A percentile compares a stretch with the other conserved stretches of the same genome.
These are phyloP conservation scores for Aurinia saxatilis DNA, from an alignment of 345 rosid genomes.

Conservation along the genomic window DNA sequence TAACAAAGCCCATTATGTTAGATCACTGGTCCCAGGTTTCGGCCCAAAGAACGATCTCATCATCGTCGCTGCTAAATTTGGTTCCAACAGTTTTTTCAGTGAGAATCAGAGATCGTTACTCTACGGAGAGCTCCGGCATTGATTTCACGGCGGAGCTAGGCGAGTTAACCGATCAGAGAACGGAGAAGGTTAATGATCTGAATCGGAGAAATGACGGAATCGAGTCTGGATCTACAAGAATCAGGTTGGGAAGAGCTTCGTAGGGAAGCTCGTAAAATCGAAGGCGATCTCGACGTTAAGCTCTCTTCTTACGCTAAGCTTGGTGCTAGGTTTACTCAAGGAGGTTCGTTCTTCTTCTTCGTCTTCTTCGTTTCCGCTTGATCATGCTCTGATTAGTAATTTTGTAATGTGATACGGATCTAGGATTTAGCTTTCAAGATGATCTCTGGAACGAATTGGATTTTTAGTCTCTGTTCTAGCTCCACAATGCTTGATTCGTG, in stretches of 20 bases:
- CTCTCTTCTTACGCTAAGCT: constrained; percentile 97
- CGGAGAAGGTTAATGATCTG: constrained; percentile 21
- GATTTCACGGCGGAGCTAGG: constrained; percentile 11
- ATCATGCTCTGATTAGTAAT: constrained; percentile 4
- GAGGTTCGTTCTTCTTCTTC: constrained; percentile 60
- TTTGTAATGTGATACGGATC: constrained; percentile 10
- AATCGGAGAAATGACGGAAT: constrained; percentile 53
- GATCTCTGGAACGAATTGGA: background rate
- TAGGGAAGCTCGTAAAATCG: constrained; percentile 86
- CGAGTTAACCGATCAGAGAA: background rate
- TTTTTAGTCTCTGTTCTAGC: background rate
- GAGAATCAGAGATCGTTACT: constrained; percentile 3
- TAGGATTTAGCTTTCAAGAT: background rate
- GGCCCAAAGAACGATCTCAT: constrained; percentile 25
- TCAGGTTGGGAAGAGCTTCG: constrained; percentile 98
- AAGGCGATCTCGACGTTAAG: constrained; percentile 97
- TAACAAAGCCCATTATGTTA: background rate
- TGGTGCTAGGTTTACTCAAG: constrained; percentile 85
- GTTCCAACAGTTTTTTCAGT: background rate
- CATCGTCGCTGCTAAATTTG: background rate
- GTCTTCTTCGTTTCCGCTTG: constrained; percentile 12
- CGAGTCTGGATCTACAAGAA: constrained; percentile 79
- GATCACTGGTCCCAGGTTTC: constrained; percentile 1
- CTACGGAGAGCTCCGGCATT: constrained; percentile 17
- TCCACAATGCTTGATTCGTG: background rate